Conservation (phyloP, 2,329 filamentous ascomycete genomes). For the Monilinia laxa region DNA sequence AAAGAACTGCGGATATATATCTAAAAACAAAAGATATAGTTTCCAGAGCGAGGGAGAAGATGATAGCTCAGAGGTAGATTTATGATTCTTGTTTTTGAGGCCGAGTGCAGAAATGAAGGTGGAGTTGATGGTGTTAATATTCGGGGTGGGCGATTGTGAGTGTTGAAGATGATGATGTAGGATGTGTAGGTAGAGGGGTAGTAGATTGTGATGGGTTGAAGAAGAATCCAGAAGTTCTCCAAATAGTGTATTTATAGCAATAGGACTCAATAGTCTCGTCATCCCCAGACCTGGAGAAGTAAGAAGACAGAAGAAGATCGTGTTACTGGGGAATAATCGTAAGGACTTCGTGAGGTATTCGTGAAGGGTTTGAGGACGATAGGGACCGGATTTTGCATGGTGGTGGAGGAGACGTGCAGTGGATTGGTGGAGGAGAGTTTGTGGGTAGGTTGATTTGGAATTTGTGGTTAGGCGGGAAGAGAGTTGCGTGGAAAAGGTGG, state of each 20-base stretch:
- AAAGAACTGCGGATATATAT: slow-evolving; percentile 43
- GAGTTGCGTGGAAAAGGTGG: slow-evolving; percentile 47
- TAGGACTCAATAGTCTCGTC: slow-evolving; percentile 7
- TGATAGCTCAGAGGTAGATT: slow-evolving; percentile 40
- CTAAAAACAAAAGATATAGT: slow-evolving; percentile 52
- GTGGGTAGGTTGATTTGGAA: slow-evolving; percentile 39
- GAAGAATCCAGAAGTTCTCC: slow-evolving; percentile 1
- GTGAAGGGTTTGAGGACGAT: slow-evolving; percentile 66
- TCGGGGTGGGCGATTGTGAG: slow-evolving; percentile 33
- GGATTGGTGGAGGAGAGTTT: slow-evolving; percentile 69
- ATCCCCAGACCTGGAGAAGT: slow-evolving; percentile 40
- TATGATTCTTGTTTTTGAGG: slow-evolving; percentile 39
- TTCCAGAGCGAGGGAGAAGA: slow-evolving; percentile 50
- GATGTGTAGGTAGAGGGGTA: slow-evolving; percentile 54
- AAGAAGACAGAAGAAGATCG: slow-evolving; percentile 69
- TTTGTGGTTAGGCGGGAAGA: slow-evolving; percentile 41
- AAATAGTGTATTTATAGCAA: slow-evolving; percentile 3
- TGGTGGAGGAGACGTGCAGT: slow-evolving; percentile 67
- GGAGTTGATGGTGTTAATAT: slow-evolving; percentile 6
- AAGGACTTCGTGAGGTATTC: slow-evolving; percentile 61
- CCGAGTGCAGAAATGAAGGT: background rate
- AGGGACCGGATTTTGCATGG: slow-evolving; percentile 57
- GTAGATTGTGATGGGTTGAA: slow-evolving; percentile 40
- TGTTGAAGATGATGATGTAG: slow-evolving; percentile 10
- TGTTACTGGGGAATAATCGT: slow-evolving; percentile 69